Base-by-base conservation (phyloP, 352 stramenopile species). In the Aphanomyces astaci region DNA sequence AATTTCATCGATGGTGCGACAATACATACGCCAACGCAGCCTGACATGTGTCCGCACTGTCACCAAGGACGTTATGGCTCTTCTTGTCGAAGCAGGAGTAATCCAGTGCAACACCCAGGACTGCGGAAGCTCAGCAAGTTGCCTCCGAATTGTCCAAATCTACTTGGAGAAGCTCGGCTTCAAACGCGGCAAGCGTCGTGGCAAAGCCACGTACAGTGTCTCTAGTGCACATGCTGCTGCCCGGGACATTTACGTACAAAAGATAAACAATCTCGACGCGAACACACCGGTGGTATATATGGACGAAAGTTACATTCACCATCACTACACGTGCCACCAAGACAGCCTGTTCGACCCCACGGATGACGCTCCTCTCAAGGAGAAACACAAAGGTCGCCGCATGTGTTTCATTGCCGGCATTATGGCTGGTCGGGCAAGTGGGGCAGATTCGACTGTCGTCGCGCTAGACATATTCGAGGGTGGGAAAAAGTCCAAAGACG, bases 241-340 rank as follows among this genome's bases (percentile, higher is more conserved):
- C 36, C 52, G 52, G 7, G 52, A 62, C 25, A 28, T 28, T 1
- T 62, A 62, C 1, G 52, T 39, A 7, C n/a, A 62, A 62, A 17
- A 25, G 11, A 62, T 62, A 25, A 22, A 11, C 10, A 31, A 15
- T 17, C 25, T 62, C 11, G 7, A n/a, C 17, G 19, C 25, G 17
- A n/a, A 5, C 5, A 62, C 52, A 39, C 25, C 52, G 13, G 53
- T 69, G n/a, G 73, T 76, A 1, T 75, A 76, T 49, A 65, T 76
- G 36, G 71, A 76, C 53, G 71, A 75, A 28, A 75, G 66, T 30
- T 75, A 75, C 39, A 75, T 76, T 33, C 66, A 75, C 40, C 63
- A 76, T n/a, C 43, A 75, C 49, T 70, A 72, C 52, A 22, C 39
- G 3, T 17, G 64, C 3, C 71, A 72, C 31, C 22, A 72, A 2